Evolutionary conservation across 1,139 yeast species (phyloP).

Genomic region (Debaryomyces udenii): DNA sequence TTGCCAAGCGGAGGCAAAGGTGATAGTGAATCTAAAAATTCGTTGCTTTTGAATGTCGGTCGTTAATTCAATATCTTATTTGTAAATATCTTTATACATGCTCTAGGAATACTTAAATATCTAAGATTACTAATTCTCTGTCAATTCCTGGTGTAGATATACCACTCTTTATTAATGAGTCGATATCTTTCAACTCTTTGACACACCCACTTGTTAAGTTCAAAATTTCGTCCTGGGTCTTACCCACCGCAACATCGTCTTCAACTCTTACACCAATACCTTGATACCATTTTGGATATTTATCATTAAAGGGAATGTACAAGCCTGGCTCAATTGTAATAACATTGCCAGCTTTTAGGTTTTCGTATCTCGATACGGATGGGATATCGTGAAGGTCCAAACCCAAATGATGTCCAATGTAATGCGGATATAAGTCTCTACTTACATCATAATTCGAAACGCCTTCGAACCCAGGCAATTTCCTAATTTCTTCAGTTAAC

Average conservation of each 20-base stretch:
- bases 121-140: conserved; percentile 50
- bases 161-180: conserved; percentile 60
- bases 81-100: conserved; percentile 15
- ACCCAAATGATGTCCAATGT: conserved; percentile 94
- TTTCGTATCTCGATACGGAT: conserved; percentile 53
- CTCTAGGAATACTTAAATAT: conserved; percentile 28
- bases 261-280: conserved; percentile 95
- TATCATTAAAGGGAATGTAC: conserved; percentile 70
- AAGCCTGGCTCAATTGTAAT: conserved; percentile 95
- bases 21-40: conserved; percentile 33
- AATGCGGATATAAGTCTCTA: conserved; percentile 79
- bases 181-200: conserved; percentile 82
- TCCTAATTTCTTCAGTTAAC: conserved; percentile 65
- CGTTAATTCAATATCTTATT: conserved; percentile 23
- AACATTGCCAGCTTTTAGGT: conserved; percentile 65
- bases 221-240: conserved; percentile 53
- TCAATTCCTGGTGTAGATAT: conserved; percentile 52
- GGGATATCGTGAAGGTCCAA: conserved; percentile 90
- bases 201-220: conserved; percentile 77
- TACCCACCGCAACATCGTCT: conserved; percentile 84
- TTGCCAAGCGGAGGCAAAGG: conserved; percentile 61
- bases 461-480: conserved; percentile 64
- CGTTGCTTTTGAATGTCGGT: conserved; percentile 46
- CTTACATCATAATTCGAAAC: conserved; percentile 55
- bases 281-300: conserved; percentile 79